phyloP scores from a whole-genome alignment of 306 rosid genomes.

The Urtica urens region DNA sequence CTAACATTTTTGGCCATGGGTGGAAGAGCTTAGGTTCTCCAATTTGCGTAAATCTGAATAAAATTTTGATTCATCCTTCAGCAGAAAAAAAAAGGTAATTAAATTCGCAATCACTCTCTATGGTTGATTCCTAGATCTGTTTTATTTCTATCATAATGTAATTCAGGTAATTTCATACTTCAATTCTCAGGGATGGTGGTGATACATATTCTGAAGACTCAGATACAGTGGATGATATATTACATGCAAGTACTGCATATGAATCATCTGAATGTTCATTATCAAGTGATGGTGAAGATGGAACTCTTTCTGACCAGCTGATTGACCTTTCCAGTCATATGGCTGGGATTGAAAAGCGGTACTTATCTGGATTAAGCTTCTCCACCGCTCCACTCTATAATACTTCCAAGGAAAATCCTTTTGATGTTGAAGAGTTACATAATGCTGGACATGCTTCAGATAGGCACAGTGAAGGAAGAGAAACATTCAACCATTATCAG shows the following conservation, averaged over 20 bases:
- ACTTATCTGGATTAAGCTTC: slow-evolving; percentile 56
- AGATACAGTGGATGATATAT: slow-evolving; percentile 31
- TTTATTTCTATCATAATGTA: slow-evolving; percentile 1
- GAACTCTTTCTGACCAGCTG: slow-evolving; percentile 35
- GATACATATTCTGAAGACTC: slow-evolving; percentile 43
- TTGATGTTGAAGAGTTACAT: slow-evolving; percentile 28
- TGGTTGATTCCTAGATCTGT: not conserved
- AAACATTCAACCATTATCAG: slow-evolving; percentile 16
- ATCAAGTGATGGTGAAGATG: slow-evolving; percentile 43
- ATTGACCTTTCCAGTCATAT: slow-evolving; percentile 28
- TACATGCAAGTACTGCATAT: slow-evolving; percentile 26
- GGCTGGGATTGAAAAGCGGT: slow-evolving; percentile 27
- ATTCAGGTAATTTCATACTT: slow-evolving; percentile 16
- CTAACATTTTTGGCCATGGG: slow-evolving; percentile 26
- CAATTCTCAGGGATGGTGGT: slow-evolving; percentile 41
- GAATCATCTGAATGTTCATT: slow-evolving; percentile 53
- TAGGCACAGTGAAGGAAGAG: slow-evolving; percentile 25
- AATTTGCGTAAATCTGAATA: slow-evolving; percentile 26
- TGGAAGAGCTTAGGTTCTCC: slow-evolving; percentile 29
- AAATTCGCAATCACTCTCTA: slow-evolving; percentile 32
- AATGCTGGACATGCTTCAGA: slow-evolving; percentile 16
- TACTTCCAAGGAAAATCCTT: slow-evolving; percentile 27
- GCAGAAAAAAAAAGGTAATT: slow-evolving; percentile 33
- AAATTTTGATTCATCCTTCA: slow-evolving; percentile 20
- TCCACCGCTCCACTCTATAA: slow-evolving; percentile 19